Conservation (phyloP, 2,329 filamentous ascomycete genomes). For the Emergomyces pasteurianus region DNA sequence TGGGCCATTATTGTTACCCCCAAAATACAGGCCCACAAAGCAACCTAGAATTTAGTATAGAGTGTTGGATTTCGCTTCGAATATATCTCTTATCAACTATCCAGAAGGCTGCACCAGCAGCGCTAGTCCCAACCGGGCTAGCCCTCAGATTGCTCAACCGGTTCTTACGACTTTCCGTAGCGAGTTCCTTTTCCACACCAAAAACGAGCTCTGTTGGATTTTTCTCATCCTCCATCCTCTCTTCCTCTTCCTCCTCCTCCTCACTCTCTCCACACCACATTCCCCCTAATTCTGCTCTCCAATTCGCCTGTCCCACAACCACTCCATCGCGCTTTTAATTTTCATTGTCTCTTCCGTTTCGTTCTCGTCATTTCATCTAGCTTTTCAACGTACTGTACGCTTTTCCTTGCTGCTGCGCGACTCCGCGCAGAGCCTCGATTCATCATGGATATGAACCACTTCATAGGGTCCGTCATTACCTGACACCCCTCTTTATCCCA, state of each 20-base stretch:
- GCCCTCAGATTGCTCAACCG: not conserved
- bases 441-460: conserved; percentile 39
- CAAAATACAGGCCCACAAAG: not conserved
- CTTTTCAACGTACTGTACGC: not conserved
- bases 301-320: conserved; percentile 14
- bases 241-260: conserved; percentile 14
- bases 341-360: conserved; percentile 2
- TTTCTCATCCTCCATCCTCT: conserved; percentile 2
- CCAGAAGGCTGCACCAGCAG: not conserved
- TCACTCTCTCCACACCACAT: conserved; percentile 8
- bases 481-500: conserved; percentile 10
- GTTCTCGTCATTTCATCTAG: conserved; percentile 13
- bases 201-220: conserved; percentile 7
- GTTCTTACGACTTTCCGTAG: conserved; percentile 10
- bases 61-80: not conserved
- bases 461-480: conserved; percentile 33
- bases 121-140: not conserved
- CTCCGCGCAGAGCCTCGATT: conserved; percentile 20
- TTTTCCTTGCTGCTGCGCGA: conserved; percentile 14
- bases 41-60: not conserved
- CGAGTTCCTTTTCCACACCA: conserved; percentile 3
- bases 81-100: too few relatives aligned
- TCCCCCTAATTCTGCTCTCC: not conserved
- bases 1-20: conserved; percentile 42
- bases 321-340: conserved; percentile 9